Base-by-base conservation (phyloP, 306 rosid genomes). In the apple (Malus domestica) region DNA sequence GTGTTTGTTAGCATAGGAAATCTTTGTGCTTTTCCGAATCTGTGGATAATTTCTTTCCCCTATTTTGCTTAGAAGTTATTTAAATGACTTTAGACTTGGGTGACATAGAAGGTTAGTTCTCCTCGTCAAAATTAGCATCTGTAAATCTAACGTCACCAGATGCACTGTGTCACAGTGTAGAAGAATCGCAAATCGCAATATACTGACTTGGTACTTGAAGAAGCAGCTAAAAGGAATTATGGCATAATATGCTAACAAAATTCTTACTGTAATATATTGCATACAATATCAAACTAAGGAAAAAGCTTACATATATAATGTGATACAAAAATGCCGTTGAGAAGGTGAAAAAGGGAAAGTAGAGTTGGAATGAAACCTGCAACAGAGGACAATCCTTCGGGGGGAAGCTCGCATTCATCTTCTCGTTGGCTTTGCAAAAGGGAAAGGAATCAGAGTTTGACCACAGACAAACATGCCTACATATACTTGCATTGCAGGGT, bases 351-450 rank as follows among this genome's bases (percentile, higher is more conserved):
- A 7, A 49, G 11, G 8, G 62, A 61, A 71, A 32, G 68, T 32
- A 76, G 11, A 49, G 74, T 52, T 33, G 82, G 73, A 61, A 83
- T 75, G 84, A 81, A 85, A 94, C 98, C 98, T 89, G 97, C 74
- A 9, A 94, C 88, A 3, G 94, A 77, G 71, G 94, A 82, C 70
- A 76, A 74, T 71, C 83, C 87, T 15, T 86, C 85, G 0, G 85
- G 78, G 33, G 80, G 70, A 82, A 78, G 79, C 79, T 83, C 91
- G 3, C 79, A 83, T 61, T 84, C 93, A 76, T 78, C 90, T 68
- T 89, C 95, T 79, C 71, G 87, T 74, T 85, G 90, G 84, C 95
- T 94, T 85, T 55, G 79, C 27, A 70, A 54, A 78, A 81, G 78
- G 30, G 45, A 74, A 83, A 67, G 14, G 68, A 78, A 85, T 75